Percentiles rank a stretch among this genome's conserved stretches.
Evolutionary conservation across 768 basidiomycete genomes (phyloP).

Genomic region (Suillus subluteus): DNA sequence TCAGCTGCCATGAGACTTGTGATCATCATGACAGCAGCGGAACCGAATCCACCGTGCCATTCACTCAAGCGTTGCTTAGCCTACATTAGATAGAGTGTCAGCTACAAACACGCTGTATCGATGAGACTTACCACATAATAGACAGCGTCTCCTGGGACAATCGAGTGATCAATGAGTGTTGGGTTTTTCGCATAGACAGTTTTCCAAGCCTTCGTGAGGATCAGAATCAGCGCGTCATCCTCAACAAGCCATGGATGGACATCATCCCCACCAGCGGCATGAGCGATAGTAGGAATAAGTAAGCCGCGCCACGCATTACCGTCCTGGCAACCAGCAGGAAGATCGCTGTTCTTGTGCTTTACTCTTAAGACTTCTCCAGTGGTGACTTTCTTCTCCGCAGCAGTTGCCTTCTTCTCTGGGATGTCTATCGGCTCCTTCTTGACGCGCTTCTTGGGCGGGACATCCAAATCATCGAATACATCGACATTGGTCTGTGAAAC

Average conservation of each 20-base stretch:
- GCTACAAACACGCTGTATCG: background rate
- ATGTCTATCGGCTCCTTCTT: background rate
- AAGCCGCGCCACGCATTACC: background rate
- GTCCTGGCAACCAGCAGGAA: background rate
- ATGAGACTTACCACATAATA: background rate
- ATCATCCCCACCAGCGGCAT: background rate
- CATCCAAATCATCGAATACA: background rate
- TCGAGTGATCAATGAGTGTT: background rate
- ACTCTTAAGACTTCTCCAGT: background rate
- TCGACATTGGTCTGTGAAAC: background rate
- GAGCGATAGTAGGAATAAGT: background rate
- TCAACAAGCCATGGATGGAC: background rate
- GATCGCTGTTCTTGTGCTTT: background rate
- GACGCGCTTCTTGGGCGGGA: background rate
- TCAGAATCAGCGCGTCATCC: background rate
- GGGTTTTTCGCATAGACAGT: background rate
- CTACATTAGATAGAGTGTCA: background rate
- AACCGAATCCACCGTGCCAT: conserved; percentile 1
- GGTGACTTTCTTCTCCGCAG: background rate
- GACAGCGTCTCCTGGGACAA: background rate
- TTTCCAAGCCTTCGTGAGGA: background rate
- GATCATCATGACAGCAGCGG: conserved; percentile 6
- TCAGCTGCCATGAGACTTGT: background rate
- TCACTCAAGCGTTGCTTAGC: conserved; percentile 8
- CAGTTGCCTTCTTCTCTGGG: no score